Base-by-base conservation (phyloP, 2,329 filamentous ascomycete genomes). In the Aspergillus persii region DNA sequence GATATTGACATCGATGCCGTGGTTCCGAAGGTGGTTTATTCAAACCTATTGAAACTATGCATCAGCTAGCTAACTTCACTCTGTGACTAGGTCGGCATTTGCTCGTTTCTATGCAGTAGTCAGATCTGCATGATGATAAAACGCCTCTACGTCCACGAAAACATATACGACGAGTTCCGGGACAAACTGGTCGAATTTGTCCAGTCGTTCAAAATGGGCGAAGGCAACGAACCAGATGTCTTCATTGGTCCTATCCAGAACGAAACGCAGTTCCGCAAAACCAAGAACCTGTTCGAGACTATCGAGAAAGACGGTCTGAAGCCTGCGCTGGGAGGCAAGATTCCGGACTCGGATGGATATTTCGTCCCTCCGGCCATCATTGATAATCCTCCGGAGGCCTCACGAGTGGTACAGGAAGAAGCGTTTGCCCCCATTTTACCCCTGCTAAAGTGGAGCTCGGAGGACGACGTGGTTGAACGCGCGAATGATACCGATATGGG, bases 391-490 rank as follows among this genome's bases (percentile, higher is more conserved):
- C 80, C 83, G 0, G 83, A 86, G 62, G 76, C 81, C 44, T 81
- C 83, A 2, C 73, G 79, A 9, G 77, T 87, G 18, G 84, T 87
- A 8, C 72, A 76, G 31, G 85, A 88, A 64, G 86, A 88, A 68
- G 82, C 84, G 3, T 88, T 87, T 63, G 85, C 82, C 0, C 88
- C 88, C 0, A 85, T 90, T 33, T 79, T 89, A 1, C 87, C 87
- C 0, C 74, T 89, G 7, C 68, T 89, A 57, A 81, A 80, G 23
- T 90, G 86, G 86, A 76, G 76, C 0, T 79, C 83, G 30, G 86
- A 90, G 61, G 81, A 81, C 4, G 85, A 88, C 18, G 84, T 87
- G 0, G 74, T 89, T 31, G 68, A 69, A 1, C 79, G 84, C 3
- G 85, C 83, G 1, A 88, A 87, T 60, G 75, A 79, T 23, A 75